Percentiles rank a stretch among this genome's conserved stretches.
phyloP scores from a whole-genome alignment of 371 early-diverging fungal species.

The Mortierella sp. region DNA sequence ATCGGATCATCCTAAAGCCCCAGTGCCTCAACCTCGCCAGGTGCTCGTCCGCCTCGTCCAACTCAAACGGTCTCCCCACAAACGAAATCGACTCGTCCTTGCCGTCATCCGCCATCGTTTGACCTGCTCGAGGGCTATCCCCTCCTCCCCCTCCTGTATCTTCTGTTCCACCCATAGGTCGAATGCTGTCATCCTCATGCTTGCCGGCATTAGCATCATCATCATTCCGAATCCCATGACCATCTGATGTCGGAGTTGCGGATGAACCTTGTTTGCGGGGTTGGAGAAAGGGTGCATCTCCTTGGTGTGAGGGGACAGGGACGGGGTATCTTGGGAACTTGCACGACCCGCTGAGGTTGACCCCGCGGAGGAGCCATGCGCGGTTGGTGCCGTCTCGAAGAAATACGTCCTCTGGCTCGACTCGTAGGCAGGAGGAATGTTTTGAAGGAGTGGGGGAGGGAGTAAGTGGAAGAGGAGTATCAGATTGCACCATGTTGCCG shows the following conservation, averaged over 20 bases:
- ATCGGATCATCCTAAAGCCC: constrained; percentile 86
- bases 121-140: not conserved
- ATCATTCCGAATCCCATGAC: not conserved
- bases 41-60: constrained; percentile 87
- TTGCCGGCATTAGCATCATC: constrained; percentile 59
- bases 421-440: constrained; percentile 14
- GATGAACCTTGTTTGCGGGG: not conserved
- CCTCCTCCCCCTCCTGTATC: too few species aligned
- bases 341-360: constrained; percentile 74
- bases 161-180: not conserved
- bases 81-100: constrained; percentile 62
- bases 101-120: not conserved
- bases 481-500: not conserved
- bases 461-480: not conserved
- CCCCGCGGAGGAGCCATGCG: constrained; percentile 71
- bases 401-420: constrained; percentile 34
- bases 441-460: not conserved
- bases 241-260: not conserved
- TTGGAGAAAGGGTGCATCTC: constrained; percentile 13
- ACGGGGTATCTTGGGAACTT: constrained; percentile 74
- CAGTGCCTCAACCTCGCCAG: constrained; percentile 75
- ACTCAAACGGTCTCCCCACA: constrained; percentile 83
- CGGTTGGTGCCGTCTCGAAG: constrained; percentile 63
- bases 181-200: not conserved
- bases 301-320: constrained; percentile 60